These are phyloP conservation scores for Spathaspora hagerdaliae DNA, from an alignment of 805 yeast species.

Conservation along the genomic window DNA sequence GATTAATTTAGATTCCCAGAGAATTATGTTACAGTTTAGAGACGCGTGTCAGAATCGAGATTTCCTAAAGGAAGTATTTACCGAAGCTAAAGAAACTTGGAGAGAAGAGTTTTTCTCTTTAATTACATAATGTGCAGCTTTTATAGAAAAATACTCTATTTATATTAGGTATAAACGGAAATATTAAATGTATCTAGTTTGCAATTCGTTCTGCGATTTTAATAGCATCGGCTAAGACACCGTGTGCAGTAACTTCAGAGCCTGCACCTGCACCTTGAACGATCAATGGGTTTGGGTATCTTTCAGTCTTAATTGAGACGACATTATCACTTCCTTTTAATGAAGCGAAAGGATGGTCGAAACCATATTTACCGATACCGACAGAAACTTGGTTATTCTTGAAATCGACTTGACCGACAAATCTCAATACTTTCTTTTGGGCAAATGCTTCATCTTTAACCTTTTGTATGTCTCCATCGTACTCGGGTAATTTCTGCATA, in stretches of 20 bases:
- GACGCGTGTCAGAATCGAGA: conserved; percentile 53
- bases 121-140: background rate
- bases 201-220: conserved; percentile 87
- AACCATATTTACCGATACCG: conserved; percentile 82
- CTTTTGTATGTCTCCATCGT: conserved; percentile 73
- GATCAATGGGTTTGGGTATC: conserved; percentile 90
- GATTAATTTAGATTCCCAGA: conserved; percentile 59
- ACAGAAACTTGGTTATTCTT: conserved; percentile 68
- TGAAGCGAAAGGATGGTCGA: conserved; percentile 92
- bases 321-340: conserved; percentile 96
- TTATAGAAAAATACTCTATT: too few species aligned
- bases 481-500: conserved; percentile 74
- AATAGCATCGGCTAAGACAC: conserved; percentile 90
- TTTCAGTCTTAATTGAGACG: conserved; percentile 82
- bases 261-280: conserved; percentile 97
- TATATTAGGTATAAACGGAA: too few species aligned
- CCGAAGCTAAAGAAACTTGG: conserved; percentile 54
- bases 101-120: conserved; percentile 19
- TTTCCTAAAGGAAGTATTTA: conserved; percentile 48
- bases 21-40: conserved; percentile 67
- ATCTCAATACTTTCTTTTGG: conserved; percentile 85
- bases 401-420: conserved; percentile 87
- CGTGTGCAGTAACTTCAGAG: conserved; percentile 70
- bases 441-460: conserved; percentile 77
- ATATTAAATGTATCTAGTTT: conserved; percentile 14